Conservation (phyloP, 306 rosid genomes). For the Trichosanthes cucumerina region DNA sequence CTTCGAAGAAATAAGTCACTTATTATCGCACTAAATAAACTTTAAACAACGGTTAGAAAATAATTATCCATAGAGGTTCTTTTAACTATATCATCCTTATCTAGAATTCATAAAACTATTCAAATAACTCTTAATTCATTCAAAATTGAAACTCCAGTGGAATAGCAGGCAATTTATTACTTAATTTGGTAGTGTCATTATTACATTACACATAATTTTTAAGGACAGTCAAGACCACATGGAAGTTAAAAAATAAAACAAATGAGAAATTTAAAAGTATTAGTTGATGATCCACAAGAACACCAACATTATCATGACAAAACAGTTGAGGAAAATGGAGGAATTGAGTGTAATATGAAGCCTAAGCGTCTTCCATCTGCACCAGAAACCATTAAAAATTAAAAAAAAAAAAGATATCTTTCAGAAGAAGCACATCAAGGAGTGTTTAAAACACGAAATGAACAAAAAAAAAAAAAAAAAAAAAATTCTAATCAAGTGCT, state of each 20-base stretch:
- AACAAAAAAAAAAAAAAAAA: neutral
- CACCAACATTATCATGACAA: neutral
- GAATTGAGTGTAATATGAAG: neutral
- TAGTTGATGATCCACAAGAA: neutral
- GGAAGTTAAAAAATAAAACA: neutral
- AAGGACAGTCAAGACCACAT: neutral
- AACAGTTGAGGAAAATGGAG: neutral
- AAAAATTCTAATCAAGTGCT: neutral
- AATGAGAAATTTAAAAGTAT: neutral
- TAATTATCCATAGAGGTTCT: too few species aligned
- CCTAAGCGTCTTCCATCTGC: neutral
- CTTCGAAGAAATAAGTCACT: too few species aligned
- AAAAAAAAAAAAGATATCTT: too few species aligned
- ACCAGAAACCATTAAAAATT: neutral
- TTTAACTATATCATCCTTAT: neutral
- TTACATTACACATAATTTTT: slow-evolving; percentile 3
- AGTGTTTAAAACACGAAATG: neutral
- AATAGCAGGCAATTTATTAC: neutral
- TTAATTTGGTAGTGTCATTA: neutral
- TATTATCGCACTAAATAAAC: too few species aligned
- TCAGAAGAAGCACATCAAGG: neutral
- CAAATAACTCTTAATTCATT: neutral
- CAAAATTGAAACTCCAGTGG: neutral
- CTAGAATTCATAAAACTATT: neutral
- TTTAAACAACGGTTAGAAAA: too few species aligned